Base-by-base conservation (phyloP, 257 asterid species). In the Rubia yunnanensis region DNA sequence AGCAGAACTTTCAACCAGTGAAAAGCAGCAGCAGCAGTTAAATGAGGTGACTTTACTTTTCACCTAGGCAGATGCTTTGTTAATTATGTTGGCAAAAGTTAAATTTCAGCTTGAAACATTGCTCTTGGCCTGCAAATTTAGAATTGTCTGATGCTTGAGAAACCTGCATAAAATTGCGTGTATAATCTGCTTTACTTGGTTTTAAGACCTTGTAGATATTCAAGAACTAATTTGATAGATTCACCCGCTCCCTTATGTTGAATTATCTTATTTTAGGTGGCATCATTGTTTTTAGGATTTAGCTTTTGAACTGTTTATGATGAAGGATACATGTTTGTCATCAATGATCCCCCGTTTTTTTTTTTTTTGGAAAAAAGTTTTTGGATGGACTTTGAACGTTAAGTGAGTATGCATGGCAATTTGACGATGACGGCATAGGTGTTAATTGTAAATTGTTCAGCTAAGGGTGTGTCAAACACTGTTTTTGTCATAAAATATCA, bases 41-140 rank as follows among this genome's bases (percentile, higher is more conserved):
- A 54, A 56, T 39, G 75, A 76, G 84, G 86, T 82, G 65, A 65
- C 48, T 61, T 56, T 78, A 64, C 35, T 30, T 26, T 72, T 39
- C 63, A 22, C 54, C 36, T 30, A 28, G 34, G 10, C 22, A 18
- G 9, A 8, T 18, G 6, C 24, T 60, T 17, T 32, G 27, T 60
- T 15, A 30, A 18, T 34, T 34, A n/a, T 34, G 23, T 15, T 17
- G 20, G 24, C 24, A 59, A 15, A 7, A 17, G 7, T 34, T 32
- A 41, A 23, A 31, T 18, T n/a, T 31, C n/a, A 31, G 15, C 35
- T 63, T 63, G 9, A 7, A 41, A 18, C n/a, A 26, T 24, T 14
- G 36, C 26, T 41, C 17, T 24, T 41, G 17, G 38, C 24, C 26
- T 63, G 36, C 39, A 41, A 24, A 41, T 11, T n/a, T 1, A 39